These are phyloP conservation scores for Nitzschia putrida DNA, from an alignment of 108 stramenopile genomes.

Conservation along the genomic window DNA sequence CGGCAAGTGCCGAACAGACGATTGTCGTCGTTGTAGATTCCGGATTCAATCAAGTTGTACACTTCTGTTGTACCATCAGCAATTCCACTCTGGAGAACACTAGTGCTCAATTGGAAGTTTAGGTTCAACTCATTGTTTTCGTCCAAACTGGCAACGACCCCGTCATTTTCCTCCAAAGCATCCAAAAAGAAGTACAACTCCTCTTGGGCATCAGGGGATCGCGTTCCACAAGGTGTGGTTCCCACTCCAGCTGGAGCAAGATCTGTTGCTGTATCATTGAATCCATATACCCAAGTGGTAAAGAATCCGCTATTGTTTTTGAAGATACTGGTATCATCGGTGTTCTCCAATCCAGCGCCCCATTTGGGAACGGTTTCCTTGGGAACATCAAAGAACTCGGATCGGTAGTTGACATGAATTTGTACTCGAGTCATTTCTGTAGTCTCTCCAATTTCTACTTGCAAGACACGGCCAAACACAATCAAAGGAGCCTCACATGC, in stretches of 20 bases:
- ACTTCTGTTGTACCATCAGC: constrained; percentile 1
- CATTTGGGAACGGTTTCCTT: constrained; percentile 14
- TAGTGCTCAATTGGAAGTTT: constrained; percentile 11
- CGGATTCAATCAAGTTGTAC: constrained; percentile 1
- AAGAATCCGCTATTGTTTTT: constrained; percentile 16
- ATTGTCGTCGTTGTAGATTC: constrained; percentile 5
- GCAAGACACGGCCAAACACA: constrained; percentile 18
- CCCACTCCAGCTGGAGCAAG: constrained; percentile 14
- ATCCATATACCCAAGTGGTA: constrained; percentile 20
- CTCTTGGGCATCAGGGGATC: constrained; percentile 1
- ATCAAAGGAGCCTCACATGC: constrained; percentile 22
- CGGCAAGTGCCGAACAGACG: constrained; percentile 11
- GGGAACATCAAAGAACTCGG: constrained; percentile 7
- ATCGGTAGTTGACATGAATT: constrained; percentile 22
- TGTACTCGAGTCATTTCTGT: constrained; percentile 12
- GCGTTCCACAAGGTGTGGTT: constrained; percentile 21
- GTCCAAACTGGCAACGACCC: neutral
- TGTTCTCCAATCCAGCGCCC: constrained; percentile 29
- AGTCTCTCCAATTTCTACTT: constrained; percentile 13
- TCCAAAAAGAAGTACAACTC: constrained; percentile 19
- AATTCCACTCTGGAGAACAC: constrained; percentile 12
- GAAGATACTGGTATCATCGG: constrained; percentile 7
- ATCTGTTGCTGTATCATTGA: constrained; percentile 7
- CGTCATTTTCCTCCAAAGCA: constrained; percentile 6
- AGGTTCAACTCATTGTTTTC: constrained; percentile 3